Conservation (phyloP, 2,329 filamentous ascomycete species). For the Calonectria leucothoes region DNA sequence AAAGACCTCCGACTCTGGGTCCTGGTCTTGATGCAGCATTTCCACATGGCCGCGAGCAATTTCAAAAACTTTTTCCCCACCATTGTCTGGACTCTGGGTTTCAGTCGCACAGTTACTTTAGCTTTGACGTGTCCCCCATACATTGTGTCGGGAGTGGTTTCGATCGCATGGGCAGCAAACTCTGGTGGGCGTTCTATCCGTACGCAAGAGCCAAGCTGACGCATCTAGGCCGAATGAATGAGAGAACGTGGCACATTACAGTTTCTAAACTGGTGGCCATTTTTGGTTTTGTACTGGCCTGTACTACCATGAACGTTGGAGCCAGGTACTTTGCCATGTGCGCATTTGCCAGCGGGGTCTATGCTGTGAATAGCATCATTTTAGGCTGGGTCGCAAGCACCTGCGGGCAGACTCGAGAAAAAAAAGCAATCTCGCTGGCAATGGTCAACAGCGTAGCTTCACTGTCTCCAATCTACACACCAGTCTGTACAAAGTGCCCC, state of each 20-base stretch:
- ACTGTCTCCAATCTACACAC: not conserved
- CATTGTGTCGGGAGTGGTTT: slow-evolving; percentile 46
- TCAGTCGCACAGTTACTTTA: slow-evolving; percentile 38
- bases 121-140: slow-evolving; percentile 54
- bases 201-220: slow-evolving; percentile 41
- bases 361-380: slow-evolving; percentile 57
- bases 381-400: slow-evolving; percentile 55
- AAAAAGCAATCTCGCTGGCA: slow-evolving; percentile 57
- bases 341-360: slow-evolving; percentile 52
- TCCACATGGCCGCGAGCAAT: slow-evolving; percentile 60
- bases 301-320: slow-evolving; percentile 36
- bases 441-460: slow-evolving; percentile 24
- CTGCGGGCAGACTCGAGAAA: slow-evolving; percentile 58
- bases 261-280: slow-evolving; percentile 54
- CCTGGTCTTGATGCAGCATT: slow-evolving; percentile 61
- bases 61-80: slow-evolving; percentile 51
- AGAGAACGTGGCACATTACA: slow-evolving; percentile 60
- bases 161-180: slow-evolving; percentile 12
- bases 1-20: slow-evolving; percentile 60
- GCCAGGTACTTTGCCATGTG: slow-evolving; percentile 45
- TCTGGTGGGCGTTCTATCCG: slow-evolving; percentile 43
- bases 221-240: slow-evolving; percentile 46
- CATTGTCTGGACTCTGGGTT: slow-evolving; percentile 40
- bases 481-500: not conserved
- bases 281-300: slow-evolving; percentile 35